Conservation (phyloP, 2,329 filamentous ascomycete genomes). For the Talaromyces sp. region DNA sequence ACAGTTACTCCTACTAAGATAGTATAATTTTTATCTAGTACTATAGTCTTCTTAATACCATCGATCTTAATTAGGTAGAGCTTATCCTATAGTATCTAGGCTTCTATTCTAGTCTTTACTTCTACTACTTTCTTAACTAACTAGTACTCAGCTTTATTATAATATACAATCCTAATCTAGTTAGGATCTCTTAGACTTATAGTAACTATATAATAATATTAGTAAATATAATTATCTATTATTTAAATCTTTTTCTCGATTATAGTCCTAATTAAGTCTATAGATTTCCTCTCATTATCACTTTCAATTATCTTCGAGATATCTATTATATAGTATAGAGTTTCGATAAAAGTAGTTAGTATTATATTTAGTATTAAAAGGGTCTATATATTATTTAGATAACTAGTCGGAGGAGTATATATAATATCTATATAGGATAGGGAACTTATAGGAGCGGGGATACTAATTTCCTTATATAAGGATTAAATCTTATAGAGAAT, state of each 20-base stretch:
- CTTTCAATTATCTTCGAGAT: constrained; percentile 18
- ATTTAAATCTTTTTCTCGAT: constrained; percentile 18
- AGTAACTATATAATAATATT: constrained; percentile 16
- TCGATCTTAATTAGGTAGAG: constrained; percentile 24
- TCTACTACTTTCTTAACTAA: constrained; percentile 16
- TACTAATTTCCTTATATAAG: constrained; percentile 16
- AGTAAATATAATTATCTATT: constrained; percentile 12
- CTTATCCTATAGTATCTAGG: constrained; percentile 18
- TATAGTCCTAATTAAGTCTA: constrained; percentile 10
- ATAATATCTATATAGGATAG: constrained; percentile 23
- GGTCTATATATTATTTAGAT: constrained; percentile 24
- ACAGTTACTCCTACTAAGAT: constrained; percentile 13
- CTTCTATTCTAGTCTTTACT: constrained; percentile 12
- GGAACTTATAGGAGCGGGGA: constrained; percentile 3
- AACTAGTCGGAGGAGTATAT: constrained; percentile 13
- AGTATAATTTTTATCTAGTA: constrained; percentile 19
- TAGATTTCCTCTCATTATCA: constrained; percentile 10
- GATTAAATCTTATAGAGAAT: constrained; percentile 25
- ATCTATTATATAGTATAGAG: constrained; percentile 15
- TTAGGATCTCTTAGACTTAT: too few relatives aligned
- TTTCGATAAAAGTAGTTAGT: constrained; percentile 21
- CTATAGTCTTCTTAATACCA: constrained; percentile 16
- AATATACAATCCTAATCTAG: constrained; percentile 19
- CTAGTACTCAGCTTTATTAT: constrained; percentile 11
- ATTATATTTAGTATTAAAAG: constrained; percentile 18